Percentiles rank a stretch among this genome's conserved stretches.
Evolutionary conservation across 2,329 filamentous ascomycete genomes (phyloP).

Genomic region (Ophidiomyces ophidiicola): DNA sequence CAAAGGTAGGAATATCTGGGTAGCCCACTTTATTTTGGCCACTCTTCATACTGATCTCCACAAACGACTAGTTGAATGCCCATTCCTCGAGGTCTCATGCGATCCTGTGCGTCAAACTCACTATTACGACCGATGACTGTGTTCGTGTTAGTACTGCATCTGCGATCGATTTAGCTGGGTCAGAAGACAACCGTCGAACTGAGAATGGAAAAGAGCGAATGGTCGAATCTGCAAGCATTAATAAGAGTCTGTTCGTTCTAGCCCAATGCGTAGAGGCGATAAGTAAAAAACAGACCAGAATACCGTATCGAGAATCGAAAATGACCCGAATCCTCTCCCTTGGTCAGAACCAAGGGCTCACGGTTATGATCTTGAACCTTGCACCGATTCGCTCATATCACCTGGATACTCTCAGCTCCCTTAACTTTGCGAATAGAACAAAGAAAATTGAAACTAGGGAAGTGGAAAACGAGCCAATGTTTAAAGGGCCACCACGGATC

Average conservation of each 20-base stretch:
- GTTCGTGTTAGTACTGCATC: slow-evolving; percentile 71
- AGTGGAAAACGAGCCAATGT: slow-evolving; percentile 88
- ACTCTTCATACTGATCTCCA: slow-evolving; percentile 9
- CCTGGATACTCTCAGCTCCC: slow-evolving; percentile 79
- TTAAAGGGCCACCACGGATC: slow-evolving; percentile 56
- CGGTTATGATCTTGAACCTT: slow-evolving; percentile 91
- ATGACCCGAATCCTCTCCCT: slow-evolving; percentile 91
- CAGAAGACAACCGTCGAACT: slow-evolving; percentile 86
- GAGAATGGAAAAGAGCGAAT: slow-evolving; percentile 87
- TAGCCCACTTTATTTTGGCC: too few relatives aligned
- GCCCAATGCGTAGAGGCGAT: slow-evolving; percentile 95
- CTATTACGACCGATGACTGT: slow-evolving; percentile 57
- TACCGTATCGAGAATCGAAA: slow-evolving; percentile 90
- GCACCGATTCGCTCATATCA: slow-evolving; percentile 87
- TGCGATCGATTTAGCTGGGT: slow-evolving; percentile 88
- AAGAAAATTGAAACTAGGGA: slow-evolving; percentile 95
- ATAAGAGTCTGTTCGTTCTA: slow-evolving; percentile 90
- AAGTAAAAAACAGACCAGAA: slow-evolving; percentile 58
- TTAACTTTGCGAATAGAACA: slow-evolving; percentile 89
- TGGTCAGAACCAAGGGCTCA: slow-evolving; percentile 89
- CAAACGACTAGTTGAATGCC: slow-evolving; percentile 54
- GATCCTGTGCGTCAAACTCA: slow-evolving; percentile 79
- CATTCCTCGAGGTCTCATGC: slow-evolving; percentile 84
- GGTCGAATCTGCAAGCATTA: slow-evolving; percentile 93
- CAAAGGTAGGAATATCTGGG: slow-evolving; percentile 44